A percentile compares a stretch with the other conserved stretches of the same genome.
Evolutionary conservation across 2,329 filamentous ascomycete genomes (phyloP).

Genomic region (Botrytis deweyae): DNA sequence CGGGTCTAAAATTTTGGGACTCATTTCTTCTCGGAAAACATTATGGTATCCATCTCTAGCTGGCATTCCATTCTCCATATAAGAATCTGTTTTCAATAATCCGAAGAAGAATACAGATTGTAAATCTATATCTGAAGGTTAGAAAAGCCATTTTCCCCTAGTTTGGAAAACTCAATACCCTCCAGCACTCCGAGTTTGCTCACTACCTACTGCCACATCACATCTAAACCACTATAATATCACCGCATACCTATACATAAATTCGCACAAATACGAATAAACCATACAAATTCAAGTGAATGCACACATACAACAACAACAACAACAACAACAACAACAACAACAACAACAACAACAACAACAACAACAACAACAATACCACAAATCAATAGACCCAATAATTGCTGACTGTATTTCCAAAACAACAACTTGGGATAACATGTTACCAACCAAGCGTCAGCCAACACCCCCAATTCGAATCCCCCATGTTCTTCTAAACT

Average conservation of each 20-base stretch:
- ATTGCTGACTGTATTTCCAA: background rate
- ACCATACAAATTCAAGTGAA: background rate
- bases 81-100: background rate
- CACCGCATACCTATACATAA: background rate
- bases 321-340: no score
- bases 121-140: background rate
- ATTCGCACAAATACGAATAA: background rate
- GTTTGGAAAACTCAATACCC: background rate
- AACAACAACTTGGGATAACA: background rate
- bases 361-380: no score
- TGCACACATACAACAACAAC: no score
- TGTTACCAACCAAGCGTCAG: background rate
- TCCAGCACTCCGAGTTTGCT: background rate
- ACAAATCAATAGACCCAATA: background rate
- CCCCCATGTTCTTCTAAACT: background rate
- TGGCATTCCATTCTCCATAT: no score
- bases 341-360: no score
- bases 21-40: no score
- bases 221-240: background rate
- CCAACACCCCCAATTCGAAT: background rate
- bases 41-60: no score
- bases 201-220: background rate
- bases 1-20: rapidly evolving
- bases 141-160: background rate
- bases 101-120: background rate